A percentile compares a stretch with the other conserved stretches of the same genome.
Conservation (phyloP, 768 basidiomycete species). For the Clitopilus hobsonii region DNA sequence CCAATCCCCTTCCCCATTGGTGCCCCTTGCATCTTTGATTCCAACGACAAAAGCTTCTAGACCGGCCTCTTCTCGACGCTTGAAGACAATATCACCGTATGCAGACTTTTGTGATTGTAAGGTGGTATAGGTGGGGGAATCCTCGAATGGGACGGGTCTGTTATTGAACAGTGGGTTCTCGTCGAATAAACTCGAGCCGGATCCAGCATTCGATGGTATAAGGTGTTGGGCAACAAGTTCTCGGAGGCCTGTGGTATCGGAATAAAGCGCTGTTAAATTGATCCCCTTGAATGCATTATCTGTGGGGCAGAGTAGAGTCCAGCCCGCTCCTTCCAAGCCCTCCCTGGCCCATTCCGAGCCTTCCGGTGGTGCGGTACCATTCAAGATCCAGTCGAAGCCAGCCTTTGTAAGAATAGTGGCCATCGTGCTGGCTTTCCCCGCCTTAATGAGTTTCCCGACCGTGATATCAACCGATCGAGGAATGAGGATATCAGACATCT, state of each 20-base stretch:
- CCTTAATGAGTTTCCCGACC: conserved; percentile 84
- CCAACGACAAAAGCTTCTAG: conserved; percentile 59
- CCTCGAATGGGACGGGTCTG: conserved; percentile 66
- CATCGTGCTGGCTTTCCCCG: conserved; percentile 90
- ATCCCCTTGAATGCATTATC: conserved; percentile 88
- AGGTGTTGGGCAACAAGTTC: conserved; percentile 74
- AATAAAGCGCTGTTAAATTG: conserved; percentile 74
- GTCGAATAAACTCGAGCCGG: conserved; percentile 18
- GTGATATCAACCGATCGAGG: conserved; percentile 85
- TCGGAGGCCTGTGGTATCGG: conserved; percentile 47
- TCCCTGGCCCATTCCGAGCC: conserved; percentile 60
- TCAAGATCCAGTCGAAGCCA: conserved; percentile 86
- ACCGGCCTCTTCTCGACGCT: conserved; percentile 36
- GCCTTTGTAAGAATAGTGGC: conserved; percentile 75
- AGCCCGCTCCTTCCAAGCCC: conserved; percentile 49
- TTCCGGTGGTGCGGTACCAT: conserved; percentile 76
- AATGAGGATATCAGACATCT: conserved; percentile 78
- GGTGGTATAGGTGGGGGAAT: conserved; percentile 72
- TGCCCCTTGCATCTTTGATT: conserved; percentile 70
- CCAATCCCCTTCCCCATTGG: conserved; percentile 57
- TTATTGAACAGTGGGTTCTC: conserved; percentile 53
- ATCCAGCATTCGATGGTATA: conserved; percentile 40
- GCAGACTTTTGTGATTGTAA: conserved; percentile 59
- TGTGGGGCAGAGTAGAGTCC: conserved; percentile 88
- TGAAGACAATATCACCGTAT: conserved; percentile 85